A percentile compares a stretch with the other conserved stretches of the same genome.
Conservation (phyloP, 202 grass and related monocot species). For the Elaeis oleifera region DNA sequence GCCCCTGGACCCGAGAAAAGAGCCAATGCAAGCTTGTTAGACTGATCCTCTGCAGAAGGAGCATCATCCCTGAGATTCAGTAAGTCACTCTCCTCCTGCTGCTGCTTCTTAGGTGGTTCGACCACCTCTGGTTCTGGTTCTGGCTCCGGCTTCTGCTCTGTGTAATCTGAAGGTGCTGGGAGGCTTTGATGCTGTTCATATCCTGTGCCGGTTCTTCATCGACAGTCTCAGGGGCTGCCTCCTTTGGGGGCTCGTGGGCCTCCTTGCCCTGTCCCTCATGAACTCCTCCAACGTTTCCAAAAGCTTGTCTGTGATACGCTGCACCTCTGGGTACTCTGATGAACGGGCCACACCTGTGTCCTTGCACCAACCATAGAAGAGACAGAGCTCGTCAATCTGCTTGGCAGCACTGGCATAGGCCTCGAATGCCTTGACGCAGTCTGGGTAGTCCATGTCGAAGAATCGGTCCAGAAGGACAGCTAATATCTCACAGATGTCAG, state of each 20-base stretch:
- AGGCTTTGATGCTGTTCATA: conserved; percentile 61
- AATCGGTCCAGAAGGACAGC: conserved; percentile 54
- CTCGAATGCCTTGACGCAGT: conserved; percentile 61
- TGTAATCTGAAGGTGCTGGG: conserved; percentile 32
- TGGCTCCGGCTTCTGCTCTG: conserved; percentile 1
- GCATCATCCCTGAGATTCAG: conserved; percentile 51
- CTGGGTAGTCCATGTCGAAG: conserved; percentile 75
- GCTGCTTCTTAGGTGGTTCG: conserved; percentile 4
- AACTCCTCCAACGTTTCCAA: conserved; percentile 70
- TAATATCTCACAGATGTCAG: conserved; percentile 38
- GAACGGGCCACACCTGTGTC: conserved; percentile 37
- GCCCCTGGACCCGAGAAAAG: conserved; percentile 46
- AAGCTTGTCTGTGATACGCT: conserved; percentile 43
- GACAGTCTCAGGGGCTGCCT: conserved; percentile 11
- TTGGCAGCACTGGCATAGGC: conserved; percentile 44
- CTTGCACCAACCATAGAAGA: conserved; percentile 58
- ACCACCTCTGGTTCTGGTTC: not conserved
- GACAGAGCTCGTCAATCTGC: conserved; percentile 49
- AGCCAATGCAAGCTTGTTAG: conserved; percentile 58
- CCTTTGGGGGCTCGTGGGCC: conserved; percentile 23
- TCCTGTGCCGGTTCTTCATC: conserved; percentile 24
- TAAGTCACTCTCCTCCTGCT: conserved; percentile 23
- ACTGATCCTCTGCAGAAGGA: conserved; percentile 34
- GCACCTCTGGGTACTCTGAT: conserved; percentile 50
- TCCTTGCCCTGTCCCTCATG: conserved; percentile 36